Percentiles rank a stretch among this genome's conserved stretches.
Evolutionary conservation across 176 grass and related monocot species (phyloP).

Genomic region (Dendrocalamus sinicus): DNA sequence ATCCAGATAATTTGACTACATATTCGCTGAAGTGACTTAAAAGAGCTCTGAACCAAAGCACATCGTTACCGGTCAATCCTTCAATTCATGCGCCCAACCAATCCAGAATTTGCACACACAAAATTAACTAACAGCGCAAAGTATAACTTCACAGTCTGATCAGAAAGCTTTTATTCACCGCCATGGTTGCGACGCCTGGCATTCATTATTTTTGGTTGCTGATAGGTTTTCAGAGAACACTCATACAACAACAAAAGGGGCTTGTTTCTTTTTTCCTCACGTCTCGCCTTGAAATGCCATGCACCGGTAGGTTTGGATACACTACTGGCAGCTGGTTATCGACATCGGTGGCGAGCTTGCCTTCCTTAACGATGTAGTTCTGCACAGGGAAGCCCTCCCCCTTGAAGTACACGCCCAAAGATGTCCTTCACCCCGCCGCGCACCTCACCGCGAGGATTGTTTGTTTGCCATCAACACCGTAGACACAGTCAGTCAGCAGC

Average conservation of each 20-base stretch:
- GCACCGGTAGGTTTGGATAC: neutral
- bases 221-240: neutral
- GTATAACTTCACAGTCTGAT: neutral
- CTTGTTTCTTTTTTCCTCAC: slow-evolving; percentile 6
- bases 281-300: neutral
- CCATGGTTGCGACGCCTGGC: neutral
- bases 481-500: neutral
- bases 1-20: no score
- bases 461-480: neutral
- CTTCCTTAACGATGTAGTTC: slow-evolving; percentile 95
- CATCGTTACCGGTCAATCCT: neutral
- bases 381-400: slow-evolving; percentile 79
- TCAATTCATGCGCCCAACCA: neutral
- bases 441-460: slow-evolving; percentile 65
- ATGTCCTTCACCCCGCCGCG: slow-evolving; percentile 77
- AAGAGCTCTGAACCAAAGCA: neutral
- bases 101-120: neutral
- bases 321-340: neutral
- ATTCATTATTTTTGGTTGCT: slow-evolving; percentile 24
- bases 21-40: neutral
- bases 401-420: slow-evolving; percentile 89
- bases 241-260: slow-evolving; percentile 17
- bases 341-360: slow-evolving; percentile 70
- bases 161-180: neutral
- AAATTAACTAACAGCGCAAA: neutral